Percentiles rank a stretch among this genome's conserved stretches.
Conservation (phyloP, 805 yeast genomes). For the Candida railenensis region DNA sequence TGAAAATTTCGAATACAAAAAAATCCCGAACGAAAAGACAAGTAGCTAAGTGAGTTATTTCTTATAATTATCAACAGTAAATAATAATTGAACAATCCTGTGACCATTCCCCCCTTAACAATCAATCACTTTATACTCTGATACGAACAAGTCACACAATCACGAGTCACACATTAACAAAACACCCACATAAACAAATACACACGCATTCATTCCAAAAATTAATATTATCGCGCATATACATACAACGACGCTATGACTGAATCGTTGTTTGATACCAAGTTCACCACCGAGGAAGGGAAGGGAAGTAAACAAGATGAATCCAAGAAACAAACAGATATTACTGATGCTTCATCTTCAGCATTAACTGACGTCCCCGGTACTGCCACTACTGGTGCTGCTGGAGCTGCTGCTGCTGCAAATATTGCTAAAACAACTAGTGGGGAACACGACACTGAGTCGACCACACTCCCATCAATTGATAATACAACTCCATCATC, state of each 20-base stretch:
- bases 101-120: background rate
- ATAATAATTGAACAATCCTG: background rate
- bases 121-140: background rate
- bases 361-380: conserved; percentile 1
- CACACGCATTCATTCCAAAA: background rate
- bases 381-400: conserved; percentile 1
- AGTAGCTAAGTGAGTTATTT: background rate
- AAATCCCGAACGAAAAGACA: too few relatives aligned
- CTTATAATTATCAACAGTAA: background rate
- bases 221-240: background rate
- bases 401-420: background rate
- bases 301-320: background rate
- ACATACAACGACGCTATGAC: conserved; percentile 17
- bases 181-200: background rate
- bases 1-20: background rate
- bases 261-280: conserved; percentile 35
- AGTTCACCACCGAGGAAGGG: conserved; percentile 17
- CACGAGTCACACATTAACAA: background rate
- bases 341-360: background rate
- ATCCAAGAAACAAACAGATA: background rate
- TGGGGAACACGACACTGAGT: conserved; percentile 2
- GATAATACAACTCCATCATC: conserved; percentile 24
- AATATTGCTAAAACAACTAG: conserved; percentile 1
- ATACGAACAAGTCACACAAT: background rate
- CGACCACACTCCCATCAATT: conserved; percentile 26